Evolutionary conservation across 2,329 filamentous ascomycete species (phyloP).

Genomic region (Pseudopyrenochaeta lycopersici): DNA sequence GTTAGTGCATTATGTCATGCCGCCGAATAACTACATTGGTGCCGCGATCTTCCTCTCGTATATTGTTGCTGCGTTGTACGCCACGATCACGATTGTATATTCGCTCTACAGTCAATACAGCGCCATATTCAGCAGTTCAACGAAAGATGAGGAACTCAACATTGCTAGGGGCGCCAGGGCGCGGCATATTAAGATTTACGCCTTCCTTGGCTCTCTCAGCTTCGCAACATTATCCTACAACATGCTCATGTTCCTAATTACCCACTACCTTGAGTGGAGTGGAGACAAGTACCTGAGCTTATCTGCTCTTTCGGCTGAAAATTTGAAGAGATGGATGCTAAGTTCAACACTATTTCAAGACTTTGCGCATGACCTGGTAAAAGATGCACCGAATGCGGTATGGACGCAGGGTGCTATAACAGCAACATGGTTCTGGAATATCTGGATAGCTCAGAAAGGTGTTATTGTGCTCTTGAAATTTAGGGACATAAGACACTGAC

Average conservation of each 20-base stretch:
- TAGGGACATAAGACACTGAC: constrained; percentile 3
- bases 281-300: constrained; percentile 2
- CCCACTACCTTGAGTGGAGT: constrained; percentile 34
- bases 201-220: constrained; percentile 33
- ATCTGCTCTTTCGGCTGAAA: constrained; percentile 1
- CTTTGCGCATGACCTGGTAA: constrained; percentile 41
- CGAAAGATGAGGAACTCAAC: constrained; percentile 11
- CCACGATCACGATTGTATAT: constrained; percentile 22
- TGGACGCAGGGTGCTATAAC: constrained; percentile 38
- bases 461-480: neutral
- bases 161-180: constrained; percentile 23
- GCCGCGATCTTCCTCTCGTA: constrained; percentile 41
- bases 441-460: constrained; percentile 41
- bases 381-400: constrained; percentile 28
- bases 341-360: constrained; percentile 34
- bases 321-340: constrained; percentile 39
- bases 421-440: constrained; percentile 41
- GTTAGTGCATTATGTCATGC: constrained; percentile 23
- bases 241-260: constrained; percentile 43
- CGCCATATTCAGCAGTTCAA: neutral
- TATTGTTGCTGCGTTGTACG: constrained; percentile 36
- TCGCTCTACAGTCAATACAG: constrained; percentile 32
- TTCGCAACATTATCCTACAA: constrained; percentile 40
- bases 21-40: constrained; percentile 41
- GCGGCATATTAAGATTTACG: constrained; percentile 38